Base-by-base conservation (phyloP, 192 early-diverging fungal genomes). In the Backusella tarrabulga region DNA sequence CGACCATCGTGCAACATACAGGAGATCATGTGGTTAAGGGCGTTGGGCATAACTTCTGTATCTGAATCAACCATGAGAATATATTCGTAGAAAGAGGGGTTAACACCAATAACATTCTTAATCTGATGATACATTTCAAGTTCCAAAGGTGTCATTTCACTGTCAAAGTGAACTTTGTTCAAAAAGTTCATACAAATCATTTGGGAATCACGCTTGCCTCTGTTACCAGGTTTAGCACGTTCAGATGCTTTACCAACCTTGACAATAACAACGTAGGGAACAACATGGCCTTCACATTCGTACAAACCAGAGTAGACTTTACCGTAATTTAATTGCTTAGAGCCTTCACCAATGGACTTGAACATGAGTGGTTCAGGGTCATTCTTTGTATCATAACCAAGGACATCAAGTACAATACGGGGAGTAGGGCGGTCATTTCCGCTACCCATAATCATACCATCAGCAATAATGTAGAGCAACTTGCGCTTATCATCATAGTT, bases 131-230 rank as follows among this genome's bases (percentile, higher is more conserved):
- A 98, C 75, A 99, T 92, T 79, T 99, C 97, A 52, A 99, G 90
- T 84, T 99, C 97, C 75, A 99, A 87, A 15, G 97, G 96, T 32
- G 92, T 91, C 97, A 99, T 98, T 19, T 94, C 88, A 69, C 90
- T 86, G 80, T 98, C 93, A 82, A 96, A 98, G 84, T 96, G 95
- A 19, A 99, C 96, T 81, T 96, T 93, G 82, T 96, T 97, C 76
- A 99, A 88, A 91, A 98, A 99, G 52, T 92, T 87, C 98, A 99
- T 99, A 79, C 98, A 87, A 44, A 99, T 87, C 87, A 99, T 91
- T 84, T 99, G 98, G 68, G 98, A 98, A 85, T 99, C 98, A 72
- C 98, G 95, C 88, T 99, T 99, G 78, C 98, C 98, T 60, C 97
- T 89, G 41, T 99, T 99, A 34, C 97, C 97, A 34, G 97, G 96